Conservation (phyloP, 306 rosid genomes). For the Prunus mongolica region DNA sequence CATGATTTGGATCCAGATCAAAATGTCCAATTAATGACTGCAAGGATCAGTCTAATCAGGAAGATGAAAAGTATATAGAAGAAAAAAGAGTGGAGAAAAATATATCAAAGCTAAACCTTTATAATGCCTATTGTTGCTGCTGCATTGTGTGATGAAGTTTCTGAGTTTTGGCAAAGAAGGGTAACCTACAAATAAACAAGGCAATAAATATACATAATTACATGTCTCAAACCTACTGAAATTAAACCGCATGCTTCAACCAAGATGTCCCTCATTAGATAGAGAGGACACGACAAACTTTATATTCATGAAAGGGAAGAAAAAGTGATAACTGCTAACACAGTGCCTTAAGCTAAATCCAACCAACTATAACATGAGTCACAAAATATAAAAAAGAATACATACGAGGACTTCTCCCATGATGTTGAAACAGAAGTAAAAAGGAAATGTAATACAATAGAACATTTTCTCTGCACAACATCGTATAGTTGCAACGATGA, state of each 20-base stretch:
- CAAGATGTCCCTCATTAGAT: not conserved
- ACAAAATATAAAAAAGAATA: not conserved
- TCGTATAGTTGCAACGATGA: too few species aligned
- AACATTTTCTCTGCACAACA: too few species aligned
- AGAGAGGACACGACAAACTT: too few species aligned
- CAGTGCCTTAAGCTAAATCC: not conserved
- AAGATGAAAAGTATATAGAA: constrained; percentile 8
- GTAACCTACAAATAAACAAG: constrained; percentile 53
- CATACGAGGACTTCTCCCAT: not conserved
- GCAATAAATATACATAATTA: constrained; percentile 25
- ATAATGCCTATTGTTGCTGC: constrained; percentile 86
- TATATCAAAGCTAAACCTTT: constrained; percentile 54
- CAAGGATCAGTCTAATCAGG: constrained; percentile 35
- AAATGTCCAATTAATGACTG: constrained; percentile 99
- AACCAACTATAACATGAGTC: not conserved
- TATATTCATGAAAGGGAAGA: not conserved
- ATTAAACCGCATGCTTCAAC: constrained; percentile 10
- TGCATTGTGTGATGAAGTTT: constrained; percentile 52
- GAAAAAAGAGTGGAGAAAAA: constrained; percentile 25
- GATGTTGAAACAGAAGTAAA: not conserved
- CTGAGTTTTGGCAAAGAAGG: constrained; percentile 77
- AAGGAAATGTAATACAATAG: too few species aligned
- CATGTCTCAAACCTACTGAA: constrained; percentile 5
- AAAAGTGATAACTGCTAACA: not conserved
- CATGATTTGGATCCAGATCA: constrained; percentile 97